Percentiles rank a stretch among this genome's conserved stretches.
These are phyloP conservation scores for Paraphaeosphaeria sporulosa DNA, from an alignment of 2,329 filamentous ascomycete species.

Conservation along the genomic window DNA sequence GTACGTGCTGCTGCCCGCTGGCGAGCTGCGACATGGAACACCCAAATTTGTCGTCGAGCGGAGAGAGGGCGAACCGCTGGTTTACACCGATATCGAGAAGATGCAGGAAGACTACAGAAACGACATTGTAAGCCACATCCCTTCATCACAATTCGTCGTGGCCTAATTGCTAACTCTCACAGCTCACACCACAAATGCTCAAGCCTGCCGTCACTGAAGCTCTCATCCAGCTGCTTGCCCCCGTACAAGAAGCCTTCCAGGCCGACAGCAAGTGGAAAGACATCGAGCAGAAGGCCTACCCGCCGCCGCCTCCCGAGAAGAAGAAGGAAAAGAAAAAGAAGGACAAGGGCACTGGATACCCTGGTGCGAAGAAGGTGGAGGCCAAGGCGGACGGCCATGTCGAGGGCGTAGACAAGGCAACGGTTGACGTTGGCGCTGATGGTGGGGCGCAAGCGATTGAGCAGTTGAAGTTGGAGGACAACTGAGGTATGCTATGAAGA, in stretches of 20 bases:
- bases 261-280: slow-evolving; percentile 81
- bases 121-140: slow-evolving; percentile 69
- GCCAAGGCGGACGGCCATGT: slow-evolving; percentile 56
- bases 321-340: slow-evolving; percentile 77
- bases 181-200: slow-evolving; percentile 84
- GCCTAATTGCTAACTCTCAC: slow-evolving; percentile 12
- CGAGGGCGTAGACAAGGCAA: slow-evolving; percentile 51
- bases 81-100: slow-evolving; percentile 78
- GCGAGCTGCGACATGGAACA: slow-evolving; percentile 64
- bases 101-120: slow-evolving; percentile 81
- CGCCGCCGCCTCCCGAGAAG: slow-evolving; percentile 66
- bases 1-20: slow-evolving; percentile 81
- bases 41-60: slow-evolving; percentile 73
- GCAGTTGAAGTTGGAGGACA: slow-evolving; percentile 41
- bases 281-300: slow-evolving; percentile 81
- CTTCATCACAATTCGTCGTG: neutral
- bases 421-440: slow-evolving; percentile 52
- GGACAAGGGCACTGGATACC: slow-evolving; percentile 74
- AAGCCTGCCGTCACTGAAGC: slow-evolving; percentile 83
- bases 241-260: slow-evolving; percentile 78
- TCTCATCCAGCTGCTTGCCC: slow-evolving; percentile 75
- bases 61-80: slow-evolving; percentile 74
- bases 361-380: slow-evolving; percentile 50
- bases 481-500: slow-evolving; percentile 18
- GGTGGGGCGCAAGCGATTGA: slow-evolving; percentile 43